Evolutionary conservation across 129 eudicot species (phyloP), one percentile per base, ranked within the genome.

Genomic region (Artemisia tridentata): DNA sequence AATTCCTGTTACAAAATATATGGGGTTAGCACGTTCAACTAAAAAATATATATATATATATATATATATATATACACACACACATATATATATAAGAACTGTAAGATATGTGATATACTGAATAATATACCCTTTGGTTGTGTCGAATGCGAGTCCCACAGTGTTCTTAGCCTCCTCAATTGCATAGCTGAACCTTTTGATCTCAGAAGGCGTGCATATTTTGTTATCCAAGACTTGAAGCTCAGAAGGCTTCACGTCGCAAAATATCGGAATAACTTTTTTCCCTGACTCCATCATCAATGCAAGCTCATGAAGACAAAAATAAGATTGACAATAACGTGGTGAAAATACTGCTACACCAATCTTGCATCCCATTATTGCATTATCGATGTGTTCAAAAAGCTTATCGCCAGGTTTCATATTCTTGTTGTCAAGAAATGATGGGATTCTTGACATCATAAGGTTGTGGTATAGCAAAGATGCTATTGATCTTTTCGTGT

Each of bases 271-370:
- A 58, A 88, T 78, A 53, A 91, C 80, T 60, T 84, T 91, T 76
- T 88, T 91, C 65, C 71, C 80, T 0, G 79, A 43, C 75, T 91
- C 97, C 86, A 80, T 81, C 75, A 91, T 81, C 57, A 91, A 76
- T 1, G 97, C 97, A 60, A 90, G 86, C 55, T 90, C 97, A 54
- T 90, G 97, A 27, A 90, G 86, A 50, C 97, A 90, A 57, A 87
- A 90, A 27, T 90, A 87, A 1, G 97, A 90, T 8, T 85, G 81
- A 38, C 97, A 90, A 56, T 88, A 91, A 15, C 84, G 86, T 0
- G 88, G 95, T 20, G 97, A 91, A 68, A 91, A 91, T 1, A 91
- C 86, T 0, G 91, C 87, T 0, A 91, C 88, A 2, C 89, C 91
- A 21, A 91, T 66, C 71, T 82, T 84, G 80, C 86, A 81, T 18